phyloP scores from a whole-genome alignment of 192 early-diverging fungal genomes.

The Chytriomyces sp. region DNA sequence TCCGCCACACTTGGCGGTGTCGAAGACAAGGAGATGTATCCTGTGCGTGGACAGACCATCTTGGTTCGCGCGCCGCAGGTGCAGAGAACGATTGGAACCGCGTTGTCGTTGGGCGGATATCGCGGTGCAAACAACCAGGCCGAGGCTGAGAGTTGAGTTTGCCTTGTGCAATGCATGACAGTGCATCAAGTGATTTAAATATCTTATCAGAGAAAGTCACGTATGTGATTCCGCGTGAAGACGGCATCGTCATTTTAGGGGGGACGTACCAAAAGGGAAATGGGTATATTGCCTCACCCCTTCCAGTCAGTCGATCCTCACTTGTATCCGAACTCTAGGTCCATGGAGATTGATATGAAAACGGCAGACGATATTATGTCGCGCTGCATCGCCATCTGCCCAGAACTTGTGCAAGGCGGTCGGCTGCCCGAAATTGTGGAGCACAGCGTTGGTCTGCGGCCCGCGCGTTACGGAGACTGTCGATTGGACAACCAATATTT shows the following conservation, averaged over 20 bases:
- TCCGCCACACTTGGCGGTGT: conserved; percentile 71
- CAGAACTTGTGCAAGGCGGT: conserved; percentile 52
- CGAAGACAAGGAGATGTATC: conserved; percentile 68
- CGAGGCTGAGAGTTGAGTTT: neutral
- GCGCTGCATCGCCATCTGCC: conserved; percentile 47
- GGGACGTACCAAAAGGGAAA: conserved; percentile 62
- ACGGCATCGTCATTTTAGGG: conserved; percentile 77
- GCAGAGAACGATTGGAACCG: conserved; percentile 56
- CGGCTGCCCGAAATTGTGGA: conserved; percentile 41
- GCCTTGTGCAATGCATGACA: neutral
- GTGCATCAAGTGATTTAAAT: neutral
- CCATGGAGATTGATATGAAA: conserved; percentile 29
- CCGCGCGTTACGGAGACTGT: conserved; percentile 46
- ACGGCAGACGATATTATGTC: conserved; percentile 43
- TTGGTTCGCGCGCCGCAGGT: conserved; percentile 73
- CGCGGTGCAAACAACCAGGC: neutral
- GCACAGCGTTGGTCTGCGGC: conserved; percentile 49
- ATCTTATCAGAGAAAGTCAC: conserved; percentile 42
- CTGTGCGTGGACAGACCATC: conserved; percentile 81
- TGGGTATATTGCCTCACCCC: too few relatives aligned
- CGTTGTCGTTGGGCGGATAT: conserved; percentile 8
- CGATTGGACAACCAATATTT: conserved; percentile 41
- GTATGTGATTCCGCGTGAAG: conserved; percentile 84
- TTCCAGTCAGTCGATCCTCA: too few relatives aligned
- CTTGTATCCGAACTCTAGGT: too few relatives aligned